Conservation (phyloP, 768 basidiomycete species). For the Austroboletus festivus region DNA sequence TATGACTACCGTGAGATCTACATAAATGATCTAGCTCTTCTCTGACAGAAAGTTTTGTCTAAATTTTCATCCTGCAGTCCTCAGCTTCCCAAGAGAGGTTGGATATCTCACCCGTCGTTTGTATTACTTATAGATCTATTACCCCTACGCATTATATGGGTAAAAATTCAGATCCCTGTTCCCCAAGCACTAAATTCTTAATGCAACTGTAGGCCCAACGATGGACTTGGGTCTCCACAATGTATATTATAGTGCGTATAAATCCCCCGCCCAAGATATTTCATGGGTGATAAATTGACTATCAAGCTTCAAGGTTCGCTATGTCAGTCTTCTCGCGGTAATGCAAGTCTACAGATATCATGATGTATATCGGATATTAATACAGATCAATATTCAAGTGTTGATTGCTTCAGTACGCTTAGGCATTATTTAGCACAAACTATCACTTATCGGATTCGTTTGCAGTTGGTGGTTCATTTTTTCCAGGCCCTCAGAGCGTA, state of each 20-base stretch:
- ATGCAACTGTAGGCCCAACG: background rate
- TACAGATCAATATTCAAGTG: background rate
- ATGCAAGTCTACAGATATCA: background rate
- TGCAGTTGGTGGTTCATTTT: background rate
- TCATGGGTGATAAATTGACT: background rate
- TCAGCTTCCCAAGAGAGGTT: background rate
- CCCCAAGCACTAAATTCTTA: background rate
- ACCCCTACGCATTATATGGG: no score
- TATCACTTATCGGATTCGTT: background rate
- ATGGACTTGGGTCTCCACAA: background rate
- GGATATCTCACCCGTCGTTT: no score
- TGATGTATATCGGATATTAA: background rate
- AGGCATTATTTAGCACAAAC: background rate
- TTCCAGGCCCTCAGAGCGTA: background rate
- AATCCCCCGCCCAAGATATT: background rate
- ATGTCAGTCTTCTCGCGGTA: background rate
- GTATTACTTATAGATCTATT: background rate
- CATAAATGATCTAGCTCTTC: no score
- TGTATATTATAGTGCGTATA: background rate
- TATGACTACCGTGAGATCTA: background rate
- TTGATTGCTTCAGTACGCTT: background rate
- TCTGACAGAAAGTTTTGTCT: no score
- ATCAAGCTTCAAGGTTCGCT: background rate
- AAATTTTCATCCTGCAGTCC: background rate
- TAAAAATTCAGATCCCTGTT: background rate